Evolutionary conservation across 1,284 basidiomycete genomes (phyloP), one percentile per base, ranked within the genome.

Genomic region (Sutorius eximius): DNA sequence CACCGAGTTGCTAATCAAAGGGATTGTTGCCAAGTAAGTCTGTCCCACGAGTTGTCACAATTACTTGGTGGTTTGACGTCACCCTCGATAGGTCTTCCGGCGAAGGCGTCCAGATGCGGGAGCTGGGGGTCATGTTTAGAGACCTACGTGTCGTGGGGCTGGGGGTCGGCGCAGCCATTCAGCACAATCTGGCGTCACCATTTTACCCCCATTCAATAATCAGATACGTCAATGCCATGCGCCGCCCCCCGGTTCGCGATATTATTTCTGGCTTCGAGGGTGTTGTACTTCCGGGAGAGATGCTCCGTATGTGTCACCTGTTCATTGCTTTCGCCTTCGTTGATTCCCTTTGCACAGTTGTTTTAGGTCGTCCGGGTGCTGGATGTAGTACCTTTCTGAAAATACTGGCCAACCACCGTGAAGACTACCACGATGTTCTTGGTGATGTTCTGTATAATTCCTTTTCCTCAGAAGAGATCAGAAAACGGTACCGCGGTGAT

Each of bases 381-480:
- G 89, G 90, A 3, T 91, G 89, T 68, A 82, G 77, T 22, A 88
- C 88, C 0, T 77, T 93, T 43, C 78, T 93, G 54, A 89, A 89
- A 68, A 77, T 77, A 0, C 77, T 93, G 33, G 81, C 89, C 18
- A 90, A 91, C 60, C 80, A 84, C 58, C 80, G 81, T 0, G 61
- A 68, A 0, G 85, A 84, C 55, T 92, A 80, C 59, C 75, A 83
- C 58, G 61, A 73, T 18, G 74, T 90, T n/a, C 61, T 80, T 9
- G 86, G 88, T 9, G 74, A 85, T 0, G 77, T 91, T 3, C 72
- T 78, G 53, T 92, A 91, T 63, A 85, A 87, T 63, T 82, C 84
- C 0, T 77, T 91, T 56, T 68, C 77, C 0, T 74, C 82, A 0
- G 64, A 75, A 3, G 71, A 84, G 38, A 72, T 88, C 42, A 53